Base-by-base conservation (phyloP, 2,329 filamentous ascomycete species). In the Aspergillus terreus region DNA sequence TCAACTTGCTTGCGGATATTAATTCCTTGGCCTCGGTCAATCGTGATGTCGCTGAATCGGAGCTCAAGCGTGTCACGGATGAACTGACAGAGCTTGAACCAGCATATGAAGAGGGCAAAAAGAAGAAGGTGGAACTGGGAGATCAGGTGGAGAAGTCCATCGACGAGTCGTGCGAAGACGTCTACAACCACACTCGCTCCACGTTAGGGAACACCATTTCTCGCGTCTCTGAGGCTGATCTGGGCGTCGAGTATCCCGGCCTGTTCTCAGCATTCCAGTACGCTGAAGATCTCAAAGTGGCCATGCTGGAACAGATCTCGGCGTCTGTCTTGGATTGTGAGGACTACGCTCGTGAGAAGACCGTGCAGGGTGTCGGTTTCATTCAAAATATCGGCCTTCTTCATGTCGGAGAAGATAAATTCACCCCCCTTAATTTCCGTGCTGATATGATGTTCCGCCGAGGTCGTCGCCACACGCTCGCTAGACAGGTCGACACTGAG, bases 381-480 rank as follows among this genome's bases (percentile, higher is more conserved):
- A 95, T 97, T 71, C 95, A 95, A 68, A 87, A 90, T 59, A 81
- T 97, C 1, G 94, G 94, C 23, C 77, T 97, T 14, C 70, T 92
- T 33, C 92, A 99, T 68, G 83, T 97, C 5, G 92, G 92, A 9
- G 69, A 72, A 51, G 85, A 94, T 61, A 87, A 92, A 62, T 95
- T 92, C 61, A 81, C 87, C 19, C 87, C 92, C 61, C 82, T 96
- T 43, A 89, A 84, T 59, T 96, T 99, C 83, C 84, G 88, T 27
- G 84, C 90, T 1, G 91, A 96, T 62, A 84, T 92, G 66, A 97
- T 99, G 94, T 99, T 97, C 78, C 85, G 84, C 53, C 85, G 89
- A 55, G 66, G 67, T 38, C 87, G 87, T 64, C 83, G 85, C 53
- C 90, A 99, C 68, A 83, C 84, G 2, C 76, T 96, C 38, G 91